Base-by-base conservation (phyloP, 1,284 basidiomycete species). In the Heimioporus retisporus region DNA sequence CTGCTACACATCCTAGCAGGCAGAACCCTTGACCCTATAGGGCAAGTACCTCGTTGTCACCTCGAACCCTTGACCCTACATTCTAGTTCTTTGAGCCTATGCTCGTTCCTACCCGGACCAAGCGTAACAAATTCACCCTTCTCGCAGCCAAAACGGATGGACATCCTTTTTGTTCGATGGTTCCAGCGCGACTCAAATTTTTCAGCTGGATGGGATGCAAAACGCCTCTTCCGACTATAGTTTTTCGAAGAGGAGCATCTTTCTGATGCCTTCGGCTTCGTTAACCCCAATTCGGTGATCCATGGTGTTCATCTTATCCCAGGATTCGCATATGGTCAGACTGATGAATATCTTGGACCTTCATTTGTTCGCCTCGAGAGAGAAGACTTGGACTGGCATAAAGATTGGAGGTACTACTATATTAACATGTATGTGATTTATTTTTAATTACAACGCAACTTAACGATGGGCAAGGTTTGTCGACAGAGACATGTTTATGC, bases 401-500 rank as follows among this genome's bases (percentile, higher is more conserved):
- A 46, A 46, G 31, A 60, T 40, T 60, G 35, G 48, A n/a, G 25
- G 23, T 60, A 28, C 15, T 60, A 53, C n/a, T 51, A 51, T 53
- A 23, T 53, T 1, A 60, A 60, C 19, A 42, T 60, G 59, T 61
- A 55, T 11, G 60, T 55, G 4, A 31, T 14, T n/a, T n/a, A n/a
- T n/a, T n/a, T n/a, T n/a, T n/a, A n/a, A 19, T 53, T 19, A 23
- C 10, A 44, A 44, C 43, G 43, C 42, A 54, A 42, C 14, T 15
- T 42, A 21, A 16, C 21, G 23, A 31, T 3, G 5, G n/a, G n/a
- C 14, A 42, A 53, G 31, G 13, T 60, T 51, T 42, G 48, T 40
- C 23, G 48, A 59, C 28, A 2, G 46, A 8, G 58, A 59, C n/a
- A 48, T 59, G 46, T 59, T 59, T 16, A 59, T 59, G 58, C 16